phyloP scores from a whole-genome alignment of 228 moss, liverwort and hornwort genomes.

The Sphagnum magellanicum region DNA sequence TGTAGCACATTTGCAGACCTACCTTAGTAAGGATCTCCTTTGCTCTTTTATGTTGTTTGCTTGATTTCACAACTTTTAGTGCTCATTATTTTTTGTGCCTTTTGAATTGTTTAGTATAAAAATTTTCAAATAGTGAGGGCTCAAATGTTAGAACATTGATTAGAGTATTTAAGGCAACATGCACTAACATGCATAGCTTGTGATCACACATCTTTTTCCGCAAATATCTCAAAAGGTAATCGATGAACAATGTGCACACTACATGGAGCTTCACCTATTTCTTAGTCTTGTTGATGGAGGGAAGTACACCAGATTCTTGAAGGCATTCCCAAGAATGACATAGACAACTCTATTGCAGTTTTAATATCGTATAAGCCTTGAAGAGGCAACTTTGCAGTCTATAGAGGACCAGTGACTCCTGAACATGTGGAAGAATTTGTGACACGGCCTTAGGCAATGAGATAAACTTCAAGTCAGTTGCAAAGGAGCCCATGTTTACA shows the following conservation, averaged over 20 bases:
- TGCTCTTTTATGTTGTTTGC: too few species aligned
- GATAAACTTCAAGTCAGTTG: conserved; percentile 46
- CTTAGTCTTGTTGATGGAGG: conserved; percentile 59
- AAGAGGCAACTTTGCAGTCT: conserved; percentile 50
- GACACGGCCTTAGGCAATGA: conserved; percentile 61
- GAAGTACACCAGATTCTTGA: conserved; percentile 48
- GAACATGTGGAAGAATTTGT: conserved; percentile 75
- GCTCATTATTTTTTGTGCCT: neutral
- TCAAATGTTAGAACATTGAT: too few species aligned
- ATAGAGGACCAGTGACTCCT: conserved; percentile 35
- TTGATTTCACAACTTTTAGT: too few species aligned
- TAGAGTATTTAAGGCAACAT: too few species aligned
- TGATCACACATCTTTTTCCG: conserved; percentile 2
- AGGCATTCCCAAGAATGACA: conserved; percentile 40
- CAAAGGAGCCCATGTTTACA: conserved; percentile 18
- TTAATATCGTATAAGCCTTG: conserved; percentile 79
- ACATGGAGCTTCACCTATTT: conserved; percentile 41
- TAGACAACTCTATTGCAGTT: conserved; percentile 31
- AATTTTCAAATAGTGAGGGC: too few species aligned
- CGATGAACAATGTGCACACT: conserved; percentile 27
- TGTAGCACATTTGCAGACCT: conserved; percentile 57
- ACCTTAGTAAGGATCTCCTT: conserved; percentile 3
- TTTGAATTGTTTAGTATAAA: too few species aligned
- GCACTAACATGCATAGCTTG: neutral
- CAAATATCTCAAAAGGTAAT: conserved; percentile 74